Percentiles rank a stretch among this genome's conserved stretches.
Conservation (phyloP, 441 rosid genomes). For the Macaranga tanarius region DNA sequence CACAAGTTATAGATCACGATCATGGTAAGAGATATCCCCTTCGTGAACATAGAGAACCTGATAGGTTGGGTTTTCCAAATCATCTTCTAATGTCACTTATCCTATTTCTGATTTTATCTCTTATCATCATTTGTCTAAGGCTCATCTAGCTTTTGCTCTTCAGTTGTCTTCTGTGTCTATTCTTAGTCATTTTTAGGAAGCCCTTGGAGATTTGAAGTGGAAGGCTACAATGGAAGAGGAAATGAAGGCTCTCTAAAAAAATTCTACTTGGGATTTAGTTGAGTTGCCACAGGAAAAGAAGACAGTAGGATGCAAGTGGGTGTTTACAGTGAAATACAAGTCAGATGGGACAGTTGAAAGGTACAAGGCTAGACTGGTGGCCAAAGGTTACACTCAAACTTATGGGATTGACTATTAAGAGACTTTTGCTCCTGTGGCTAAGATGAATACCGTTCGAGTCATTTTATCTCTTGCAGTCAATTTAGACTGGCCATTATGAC, state of each 20-base stretch:
- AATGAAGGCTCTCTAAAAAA: no score
- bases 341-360: neutral
- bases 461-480: neutral
- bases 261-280: no score
- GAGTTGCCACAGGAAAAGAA: no score
- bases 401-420: no score
- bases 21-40: neutral
- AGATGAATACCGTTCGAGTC: no score
- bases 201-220: slow-evolving; percentile 1
- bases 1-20: no score
- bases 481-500: neutral
- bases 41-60: neutral
- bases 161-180: neutral
- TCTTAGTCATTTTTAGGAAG: slow-evolving; percentile 12
- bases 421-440: no score
- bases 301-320: no score
- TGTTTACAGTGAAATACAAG: no score
- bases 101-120: neutral
- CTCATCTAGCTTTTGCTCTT: neutral
- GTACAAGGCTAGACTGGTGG: no score
- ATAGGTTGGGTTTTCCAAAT: slow-evolving; percentile 3
- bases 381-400: neutral
- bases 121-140: neutral
- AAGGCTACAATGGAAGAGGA: neutral
- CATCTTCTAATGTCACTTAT: neutral